phyloP scores from a whole-genome alignment of 2,329 filamentous ascomycete species.

The Tolypocladium cylindrosporum region DNA sequence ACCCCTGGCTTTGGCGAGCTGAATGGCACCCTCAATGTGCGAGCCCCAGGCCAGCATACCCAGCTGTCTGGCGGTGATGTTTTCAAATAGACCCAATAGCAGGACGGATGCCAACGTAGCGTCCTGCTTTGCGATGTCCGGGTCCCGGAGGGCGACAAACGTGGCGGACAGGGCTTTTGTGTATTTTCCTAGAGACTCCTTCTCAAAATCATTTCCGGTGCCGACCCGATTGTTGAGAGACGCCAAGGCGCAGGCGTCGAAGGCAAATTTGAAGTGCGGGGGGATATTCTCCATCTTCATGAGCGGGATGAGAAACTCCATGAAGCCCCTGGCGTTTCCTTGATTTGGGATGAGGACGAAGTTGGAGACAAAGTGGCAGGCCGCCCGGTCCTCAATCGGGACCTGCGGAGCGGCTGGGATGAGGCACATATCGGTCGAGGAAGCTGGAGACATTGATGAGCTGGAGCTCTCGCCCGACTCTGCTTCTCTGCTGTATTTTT shows the following conservation, averaged over 20 bases:
- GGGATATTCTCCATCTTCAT: conserved; percentile 33
- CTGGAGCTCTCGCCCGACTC: conserved; percentile 7
- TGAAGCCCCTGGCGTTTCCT: conserved; percentile 41
- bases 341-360: conserved; percentile 45
- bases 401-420: conserved; percentile 26
- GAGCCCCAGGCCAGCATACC: conserved; percentile 51
- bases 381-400: conserved; percentile 43
- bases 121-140: conserved; percentile 39
- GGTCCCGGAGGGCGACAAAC: conserved; percentile 42
- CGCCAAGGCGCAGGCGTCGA: conserved; percentile 49
- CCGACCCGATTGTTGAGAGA: conserved; percentile 42
- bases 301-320: conserved; percentile 50
- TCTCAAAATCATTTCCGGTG: conserved; percentile 20
- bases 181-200: conserved; percentile 40
- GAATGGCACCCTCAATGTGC: conserved; percentile 54
- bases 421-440: conserved; percentile 4
- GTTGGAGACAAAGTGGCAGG: conserved; percentile 51
- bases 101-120: conserved; percentile 49
- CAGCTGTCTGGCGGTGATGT: conserved; percentile 43
- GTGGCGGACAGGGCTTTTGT: conserved; percentile 42
- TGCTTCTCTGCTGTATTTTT: conserved; percentile 20
- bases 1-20: conserved; percentile 47
- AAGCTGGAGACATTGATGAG: conserved; percentile 7
- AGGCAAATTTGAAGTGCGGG: conserved; percentile 43
- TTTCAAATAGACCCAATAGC: conserved; percentile 51